Percentiles rank a stretch among this genome's conserved stretches.
Conservation (phyloP, 106 monocot species). For the Dendrobium chrysotoxum region DNA sequence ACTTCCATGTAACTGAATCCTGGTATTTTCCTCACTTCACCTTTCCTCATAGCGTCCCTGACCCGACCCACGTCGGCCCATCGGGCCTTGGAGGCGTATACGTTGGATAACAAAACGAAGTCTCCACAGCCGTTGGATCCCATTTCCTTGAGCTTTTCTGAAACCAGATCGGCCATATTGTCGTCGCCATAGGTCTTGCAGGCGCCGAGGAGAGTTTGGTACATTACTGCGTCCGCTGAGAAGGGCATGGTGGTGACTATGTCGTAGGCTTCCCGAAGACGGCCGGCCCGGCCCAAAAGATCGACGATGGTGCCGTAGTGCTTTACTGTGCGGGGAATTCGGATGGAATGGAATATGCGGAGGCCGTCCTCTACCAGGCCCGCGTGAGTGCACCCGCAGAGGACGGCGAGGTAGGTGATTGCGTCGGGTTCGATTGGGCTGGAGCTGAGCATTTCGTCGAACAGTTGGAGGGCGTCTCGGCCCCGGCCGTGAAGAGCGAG, state of each 20-base stretch:
- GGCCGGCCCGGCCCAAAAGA: conserved; percentile 65
- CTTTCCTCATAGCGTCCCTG: conserved; percentile 50
- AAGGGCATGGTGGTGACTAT: conserved; percentile 47
- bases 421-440: conserved; percentile 36
- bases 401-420: conserved; percentile 62
- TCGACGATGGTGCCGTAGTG: conserved; percentile 85
- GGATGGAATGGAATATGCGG: conserved; percentile 57
- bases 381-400: conserved; percentile 75
- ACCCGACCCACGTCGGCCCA: conserved; percentile 81
- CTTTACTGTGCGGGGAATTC: conserved; percentile 42
- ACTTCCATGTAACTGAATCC: conserved; percentile 74
- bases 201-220: conserved; percentile 86
- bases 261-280: conserved; percentile 46
- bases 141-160: conserved; percentile 40
- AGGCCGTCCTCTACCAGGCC: conserved; percentile 81
- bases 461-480: conserved; percentile 38
- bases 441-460: conserved; percentile 43
- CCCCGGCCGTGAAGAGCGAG: conserved; percentile 68
- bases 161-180: conserved; percentile 49
- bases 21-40: conserved; percentile 63
- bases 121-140: conserved; percentile 67
- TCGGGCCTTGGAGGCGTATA: conserved; percentile 63
- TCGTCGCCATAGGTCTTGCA: conserved; percentile 60
- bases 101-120: conserved; percentile 82
- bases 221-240: conserved; percentile 55